Percentiles rank a stretch among this genome's conserved stretches.
Evolutionary conservation across 116 monocot genomes (phyloP).

Genomic region (Dioscorea cayenensis): DNA sequence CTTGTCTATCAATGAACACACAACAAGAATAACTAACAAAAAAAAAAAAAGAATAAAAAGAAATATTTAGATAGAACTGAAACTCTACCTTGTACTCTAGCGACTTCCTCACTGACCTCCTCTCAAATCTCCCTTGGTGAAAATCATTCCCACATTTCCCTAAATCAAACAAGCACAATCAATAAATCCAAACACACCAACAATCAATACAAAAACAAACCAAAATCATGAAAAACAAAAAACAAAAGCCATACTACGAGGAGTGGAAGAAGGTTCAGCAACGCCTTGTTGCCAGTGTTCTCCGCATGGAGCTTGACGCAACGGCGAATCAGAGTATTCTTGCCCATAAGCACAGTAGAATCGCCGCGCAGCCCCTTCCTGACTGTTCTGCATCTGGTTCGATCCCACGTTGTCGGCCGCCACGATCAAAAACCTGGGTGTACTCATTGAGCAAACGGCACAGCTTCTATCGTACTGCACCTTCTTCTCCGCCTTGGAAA

Average conservation of each 20-base stretch:
- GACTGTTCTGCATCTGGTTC: slow-evolving; percentile 56
- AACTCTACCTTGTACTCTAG: slow-evolving; percentile 54
- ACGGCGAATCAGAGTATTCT: slow-evolving; percentile 62
- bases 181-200: too few relatives aligned
- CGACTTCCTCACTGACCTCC: slow-evolving; percentile 68
- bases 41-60: too few relatives aligned
- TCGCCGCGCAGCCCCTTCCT: slow-evolving; percentile 44
- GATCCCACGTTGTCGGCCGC: slow-evolving; percentile 66
- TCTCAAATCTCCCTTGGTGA: slow-evolving; percentile 12
- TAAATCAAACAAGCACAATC: background rate
- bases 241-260: slow-evolving; percentile 28
- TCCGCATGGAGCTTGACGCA: slow-evolving; percentile 47
- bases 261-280: slow-evolving; percentile 36
- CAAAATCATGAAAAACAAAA: too few relatives aligned
- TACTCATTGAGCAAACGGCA: slow-evolving; percentile 47
- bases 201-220: too few relatives aligned
- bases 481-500: slow-evolving; percentile 40
- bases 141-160: background rate
- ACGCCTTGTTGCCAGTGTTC: slow-evolving; percentile 37
- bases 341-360: slow-evolving; percentile 57
- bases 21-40: too few relatives aligned
- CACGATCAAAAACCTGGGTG: slow-evolving; percentile 44
- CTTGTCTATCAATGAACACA: too few relatives aligned
- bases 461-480: slow-evolving; percentile 39
- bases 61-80: background rate